These are phyloP conservation scores for Emergomyces pasteurianus DNA, from an alignment of 2,329 filamentous ascomycete species.

Conservation along the genomic window DNA sequence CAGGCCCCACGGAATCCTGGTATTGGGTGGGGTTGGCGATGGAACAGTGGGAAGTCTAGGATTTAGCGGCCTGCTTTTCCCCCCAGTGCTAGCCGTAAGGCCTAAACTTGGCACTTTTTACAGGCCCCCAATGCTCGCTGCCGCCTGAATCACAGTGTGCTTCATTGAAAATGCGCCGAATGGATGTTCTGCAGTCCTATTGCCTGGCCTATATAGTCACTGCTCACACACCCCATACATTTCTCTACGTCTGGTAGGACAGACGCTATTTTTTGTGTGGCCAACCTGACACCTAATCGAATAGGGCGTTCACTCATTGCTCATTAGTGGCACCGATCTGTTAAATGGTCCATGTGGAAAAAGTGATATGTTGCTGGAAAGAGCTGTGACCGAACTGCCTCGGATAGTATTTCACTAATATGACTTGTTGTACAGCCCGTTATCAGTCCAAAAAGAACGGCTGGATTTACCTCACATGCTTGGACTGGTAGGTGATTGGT, in stretches of 20 bases:
- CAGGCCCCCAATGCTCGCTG: background rate
- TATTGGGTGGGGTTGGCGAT: background rate
- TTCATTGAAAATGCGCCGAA: background rate
- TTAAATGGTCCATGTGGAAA: background rate
- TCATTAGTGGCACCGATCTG: background rate
- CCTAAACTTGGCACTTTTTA: background rate
- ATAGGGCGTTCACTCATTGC: background rate
- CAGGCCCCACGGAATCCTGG: background rate
- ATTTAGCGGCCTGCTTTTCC: background rate
- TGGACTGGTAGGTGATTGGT: background rate
- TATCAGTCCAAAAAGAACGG: background rate
- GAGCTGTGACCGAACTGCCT: background rate
- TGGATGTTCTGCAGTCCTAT: background rate
- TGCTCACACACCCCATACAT: background rate
- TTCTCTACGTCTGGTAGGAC: background rate
- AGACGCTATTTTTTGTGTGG: background rate
- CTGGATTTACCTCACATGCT: background rate
- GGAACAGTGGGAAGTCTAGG: background rate
- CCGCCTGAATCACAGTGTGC: too few relatives aligned
- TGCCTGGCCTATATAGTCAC: background rate
- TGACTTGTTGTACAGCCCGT: background rate
- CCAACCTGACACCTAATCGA: background rate
- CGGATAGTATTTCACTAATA: background rate
- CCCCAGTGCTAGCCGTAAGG: background rate
- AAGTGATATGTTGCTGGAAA: background rate